phyloP scores from a whole-genome alignment of 2,329 filamentous ascomycete species.

The Laburnicola sp. region DNA sequence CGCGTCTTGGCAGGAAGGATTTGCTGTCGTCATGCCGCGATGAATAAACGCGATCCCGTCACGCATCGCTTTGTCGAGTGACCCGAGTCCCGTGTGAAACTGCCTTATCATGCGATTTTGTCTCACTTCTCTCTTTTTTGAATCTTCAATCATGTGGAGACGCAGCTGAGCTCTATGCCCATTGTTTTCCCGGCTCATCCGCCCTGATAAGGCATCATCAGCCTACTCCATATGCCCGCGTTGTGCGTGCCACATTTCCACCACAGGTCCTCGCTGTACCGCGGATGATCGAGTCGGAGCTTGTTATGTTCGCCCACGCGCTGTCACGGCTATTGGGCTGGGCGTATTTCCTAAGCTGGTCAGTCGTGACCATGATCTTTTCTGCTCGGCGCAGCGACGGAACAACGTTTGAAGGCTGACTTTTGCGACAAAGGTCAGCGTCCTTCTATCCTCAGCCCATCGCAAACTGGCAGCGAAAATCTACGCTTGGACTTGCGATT shows the following conservation, averaged over 20 bases:
- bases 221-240: not conserved
- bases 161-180: constrained; percentile 1
- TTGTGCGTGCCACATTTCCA: not conserved
- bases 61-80: not conserved
- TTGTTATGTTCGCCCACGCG: constrained; percentile 36
- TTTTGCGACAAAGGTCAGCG: constrained; percentile 62
- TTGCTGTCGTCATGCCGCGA: constrained; percentile 3
- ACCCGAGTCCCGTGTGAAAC: constrained; percentile 2
- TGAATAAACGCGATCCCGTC: constrained; percentile 2
- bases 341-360: constrained; percentile 44
- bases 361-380: constrained; percentile 4
- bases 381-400: not conserved
- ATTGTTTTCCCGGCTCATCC: not conserved
- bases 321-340: constrained; percentile 43
- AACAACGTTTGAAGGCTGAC: not conserved
- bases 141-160: constrained; percentile 1
- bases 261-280: not conserved
- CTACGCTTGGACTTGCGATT: constrained; percentile 81
- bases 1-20: not conserved
- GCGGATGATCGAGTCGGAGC: constrained; percentile 20
- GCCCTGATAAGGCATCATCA: not conserved
- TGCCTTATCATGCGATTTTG: not conserved
- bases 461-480: constrained; percentile 74
- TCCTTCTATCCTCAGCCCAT: constrained; percentile 93
- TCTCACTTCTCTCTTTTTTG: not conserved